Conservation (phyloP, 2,329 filamentous ascomycete species). For the Sporothrix phasma region DNA sequence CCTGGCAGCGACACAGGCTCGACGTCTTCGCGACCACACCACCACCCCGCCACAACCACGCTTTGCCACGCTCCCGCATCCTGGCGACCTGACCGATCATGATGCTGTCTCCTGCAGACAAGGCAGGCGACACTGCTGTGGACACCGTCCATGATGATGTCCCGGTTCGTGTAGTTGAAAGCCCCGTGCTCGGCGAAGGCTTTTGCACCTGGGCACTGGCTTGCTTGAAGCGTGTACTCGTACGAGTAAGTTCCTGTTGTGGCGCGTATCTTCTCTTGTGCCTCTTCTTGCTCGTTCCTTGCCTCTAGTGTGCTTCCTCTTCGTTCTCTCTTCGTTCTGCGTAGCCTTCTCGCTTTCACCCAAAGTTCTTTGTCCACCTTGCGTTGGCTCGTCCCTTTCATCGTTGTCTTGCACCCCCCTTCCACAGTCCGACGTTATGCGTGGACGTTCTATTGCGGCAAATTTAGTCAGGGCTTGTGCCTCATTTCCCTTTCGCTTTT, state of each 20-base stretch:
- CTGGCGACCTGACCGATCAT: background rate
- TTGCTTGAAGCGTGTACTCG: background rate
- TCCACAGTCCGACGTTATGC: background rate
- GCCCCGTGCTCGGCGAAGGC: background rate
- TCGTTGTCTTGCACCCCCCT: background rate
- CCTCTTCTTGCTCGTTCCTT: background rate
- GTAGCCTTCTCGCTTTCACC: background rate
- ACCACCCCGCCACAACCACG: background rate
- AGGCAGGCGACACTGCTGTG: background rate
- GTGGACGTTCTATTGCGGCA: background rate
- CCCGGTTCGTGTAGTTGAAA: background rate
- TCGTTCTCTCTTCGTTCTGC: background rate
- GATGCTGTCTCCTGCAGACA: background rate
- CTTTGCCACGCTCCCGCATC: too few species aligned
- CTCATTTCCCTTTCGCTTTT: background rate
- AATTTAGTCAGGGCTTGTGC: background rate
- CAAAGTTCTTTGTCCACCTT: background rate
- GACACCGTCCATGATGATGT: background rate
- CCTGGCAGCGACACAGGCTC: background rate
- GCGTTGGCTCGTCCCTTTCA: background rate
- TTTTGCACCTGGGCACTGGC: background rate
- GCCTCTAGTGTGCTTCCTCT: background rate
- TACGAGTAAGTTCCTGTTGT: conserved; percentile 4
- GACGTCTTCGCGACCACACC: background rate
- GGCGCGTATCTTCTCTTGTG: background rate